Base-by-base conservation (phyloP, 768 basidiomycete species). In the Rhodotorula toruloides region DNA sequence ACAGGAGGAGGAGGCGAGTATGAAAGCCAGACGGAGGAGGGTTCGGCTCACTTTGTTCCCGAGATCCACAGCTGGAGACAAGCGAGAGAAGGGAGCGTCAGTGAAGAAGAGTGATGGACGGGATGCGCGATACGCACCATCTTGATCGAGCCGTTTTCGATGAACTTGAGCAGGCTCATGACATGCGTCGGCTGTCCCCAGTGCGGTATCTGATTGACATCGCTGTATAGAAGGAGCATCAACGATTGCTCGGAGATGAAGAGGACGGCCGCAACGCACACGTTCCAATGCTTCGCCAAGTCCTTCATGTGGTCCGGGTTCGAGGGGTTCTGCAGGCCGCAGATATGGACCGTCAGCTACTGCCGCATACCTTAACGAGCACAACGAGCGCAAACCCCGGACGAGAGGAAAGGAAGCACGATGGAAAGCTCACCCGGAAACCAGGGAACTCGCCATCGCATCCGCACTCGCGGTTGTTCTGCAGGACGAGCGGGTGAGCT, bases 391-490 rank as follows among this genome's bases (percentile, higher is more conserved):
- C 13, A 32, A 34, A 37, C 11, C 19, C 19, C 50, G 10, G 16
- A 19, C 32, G 50, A 19, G n/a, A 44, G 32, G n/a, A 8, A 10
- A 32, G 17, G 29, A 46, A 56, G 55, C 4, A 25, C 25, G 32
- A 32, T 29, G 16, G 3, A 11, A 25, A 22, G 34, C 55, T 8
- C 22, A 70, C 69, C 36, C 72, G 47, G 65, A 73, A 70, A 9
- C 65, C 69, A 29, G 72, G 72, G 57, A 52, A 73, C 54, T 73
- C 72, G 19, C 72, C 72, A 39, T 73, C 59, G 42, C 72, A 73
- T n/a, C 72, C 68, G 21, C 58, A 57, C 56, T 73, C 72, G 44
- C 72, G 36, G 58, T 73, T 73, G 60, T 73, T 73, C 58, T 59
- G 37, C 34, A 25, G 29, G 32, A 49, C 31, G 49, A 21, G 29